Evolutionary conservation across 1,139 yeast species (phyloP).

Genomic region (Candida tropicalis): DNA sequence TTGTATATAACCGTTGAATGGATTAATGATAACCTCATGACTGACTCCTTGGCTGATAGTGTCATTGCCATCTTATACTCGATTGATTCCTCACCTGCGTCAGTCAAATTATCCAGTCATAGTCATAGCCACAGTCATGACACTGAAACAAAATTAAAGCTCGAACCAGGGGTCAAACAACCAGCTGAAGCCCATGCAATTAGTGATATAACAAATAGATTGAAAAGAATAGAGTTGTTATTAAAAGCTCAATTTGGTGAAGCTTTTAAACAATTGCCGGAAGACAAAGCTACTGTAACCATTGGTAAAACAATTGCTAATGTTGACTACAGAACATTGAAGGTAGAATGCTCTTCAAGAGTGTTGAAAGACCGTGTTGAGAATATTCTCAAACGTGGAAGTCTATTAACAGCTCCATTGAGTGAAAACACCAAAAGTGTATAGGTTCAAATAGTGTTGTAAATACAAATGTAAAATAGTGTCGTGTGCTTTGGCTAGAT

Average conservation of each 20-base stretch:
- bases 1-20: slow-evolving; percentile 72
- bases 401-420: slow-evolving; percentile 82
- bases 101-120: slow-evolving; percentile 80
- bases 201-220: slow-evolving; percentile 51
- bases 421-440: slow-evolving; percentile 28
- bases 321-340: slow-evolving; percentile 63
- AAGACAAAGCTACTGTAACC: slow-evolving; percentile 52
- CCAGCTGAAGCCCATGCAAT: slow-evolving; percentile 30
- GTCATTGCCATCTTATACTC: slow-evolving; percentile 87
- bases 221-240: slow-evolving; percentile 63
- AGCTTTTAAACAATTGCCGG: slow-evolving; percentile 48
- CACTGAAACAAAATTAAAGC: slow-evolving; percentile 9
- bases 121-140: slow-evolving; percentile 50
- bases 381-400: slow-evolving; percentile 76
- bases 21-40: slow-evolving; percentile 81
- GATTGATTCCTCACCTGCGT: slow-evolving; percentile 93
- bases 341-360: slow-evolving; percentile 75
- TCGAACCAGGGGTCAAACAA: slow-evolving; percentile 6
- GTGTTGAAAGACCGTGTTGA: slow-evolving; percentile 82
- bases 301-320: slow-evolving; percentile 78
- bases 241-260: slow-evolving; percentile 89
- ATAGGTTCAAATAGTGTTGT: too few species aligned
- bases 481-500: too few species aligned
- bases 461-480: too few species aligned
- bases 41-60: slow-evolving; percentile 94